Evolutionary conservation across 1,139 yeast genomes (phyloP).

Genomic region (Lodderomyces theae): DNA sequence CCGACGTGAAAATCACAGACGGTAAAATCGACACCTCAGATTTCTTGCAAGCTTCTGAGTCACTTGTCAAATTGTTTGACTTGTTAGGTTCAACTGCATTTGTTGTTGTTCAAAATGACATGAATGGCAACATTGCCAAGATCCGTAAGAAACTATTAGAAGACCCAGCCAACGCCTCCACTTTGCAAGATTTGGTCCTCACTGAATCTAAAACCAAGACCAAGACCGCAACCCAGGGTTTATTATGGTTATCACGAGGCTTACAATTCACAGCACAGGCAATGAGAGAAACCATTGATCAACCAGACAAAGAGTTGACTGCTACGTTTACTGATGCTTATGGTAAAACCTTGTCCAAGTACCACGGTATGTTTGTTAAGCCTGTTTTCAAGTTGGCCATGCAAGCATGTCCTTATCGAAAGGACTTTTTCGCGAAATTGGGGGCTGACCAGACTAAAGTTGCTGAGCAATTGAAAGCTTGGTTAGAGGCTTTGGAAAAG

Average conservation of each 20-base stretch:
- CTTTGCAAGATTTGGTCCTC: slow-evolving; percentile 75
- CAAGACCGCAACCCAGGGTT: slow-evolving; percentile 87
- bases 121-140: slow-evolving; percentile 83
- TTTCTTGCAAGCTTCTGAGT: slow-evolving; percentile 81
- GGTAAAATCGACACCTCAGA: slow-evolving; percentile 68
- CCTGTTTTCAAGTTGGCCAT: slow-evolving; percentile 90
- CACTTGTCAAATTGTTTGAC: slow-evolving; percentile 79
- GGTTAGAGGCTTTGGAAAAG: slow-evolving; percentile 76
- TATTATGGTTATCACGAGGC: slow-evolving; percentile 84
- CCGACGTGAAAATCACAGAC: slow-evolving; percentile 66
- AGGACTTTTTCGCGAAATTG: slow-evolving; percentile 76
- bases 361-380: slow-evolving; percentile 77
- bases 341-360: slow-evolving; percentile 71
- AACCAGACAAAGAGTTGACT: slow-evolving; percentile 62
- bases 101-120: slow-evolving; percentile 79
- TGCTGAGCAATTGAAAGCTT: slow-evolving; percentile 55
- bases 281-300: slow-evolving; percentile 71
- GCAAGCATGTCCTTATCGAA: slow-evolving; percentile 94
- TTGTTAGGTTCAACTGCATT: slow-evolving; percentile 84
- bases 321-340: slow-evolving; percentile 83
- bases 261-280: slow-evolving; percentile 87
- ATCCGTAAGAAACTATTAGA: slow-evolving; percentile 64
- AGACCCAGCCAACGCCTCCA: slow-evolving; percentile 59
- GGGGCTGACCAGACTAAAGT: slow-evolving; percentile 73
- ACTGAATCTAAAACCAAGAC: slow-evolving; percentile 63